Conservation (phyloP, 805 yeast species). For the Pichia occidentalis region DNA sequence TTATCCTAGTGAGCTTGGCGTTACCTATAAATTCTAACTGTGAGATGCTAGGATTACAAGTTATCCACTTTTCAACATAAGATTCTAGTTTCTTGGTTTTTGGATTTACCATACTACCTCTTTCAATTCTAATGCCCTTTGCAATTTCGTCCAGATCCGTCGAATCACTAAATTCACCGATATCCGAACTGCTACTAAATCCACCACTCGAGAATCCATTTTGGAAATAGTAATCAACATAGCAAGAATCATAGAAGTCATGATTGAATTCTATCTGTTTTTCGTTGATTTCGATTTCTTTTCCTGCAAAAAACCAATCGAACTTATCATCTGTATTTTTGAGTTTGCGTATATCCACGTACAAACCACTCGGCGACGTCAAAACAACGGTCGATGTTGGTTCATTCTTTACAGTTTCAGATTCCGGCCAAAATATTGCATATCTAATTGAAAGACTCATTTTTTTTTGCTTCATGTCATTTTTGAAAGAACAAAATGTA, state of each 20-base stretch:
- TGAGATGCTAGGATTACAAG: constrained; percentile 33
- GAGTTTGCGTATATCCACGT: constrained; percentile 41
- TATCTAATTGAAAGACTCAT: constrained; percentile 38
- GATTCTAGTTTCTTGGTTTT: constrained; percentile 35
- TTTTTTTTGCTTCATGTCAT: background rate
- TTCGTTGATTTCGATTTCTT: constrained; percentile 33
- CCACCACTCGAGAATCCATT: background rate
- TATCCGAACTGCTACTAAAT: constrained; percentile 12
- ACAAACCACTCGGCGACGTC: constrained; percentile 37
- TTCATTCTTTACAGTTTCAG: constrained; percentile 37
- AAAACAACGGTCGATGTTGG: constrained; percentile 43
- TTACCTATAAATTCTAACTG: constrained; percentile 17
- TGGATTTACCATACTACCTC: constrained; percentile 43
- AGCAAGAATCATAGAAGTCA: constrained; percentile 36
- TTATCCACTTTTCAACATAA: constrained; percentile 51
- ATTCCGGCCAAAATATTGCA: constrained; percentile 42
- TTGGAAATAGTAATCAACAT: constrained; percentile 20
- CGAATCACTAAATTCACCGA: constrained; percentile 5
- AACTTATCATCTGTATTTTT: constrained; percentile 31
- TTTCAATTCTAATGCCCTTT: constrained; percentile 41
- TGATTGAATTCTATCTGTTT: constrained; percentile 38
- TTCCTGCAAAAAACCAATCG: constrained; percentile 56
- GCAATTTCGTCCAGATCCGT: constrained; percentile 18
- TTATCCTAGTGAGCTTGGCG: constrained; percentile 13
- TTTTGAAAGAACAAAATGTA: background rate